Conservation (phyloP, 2,329 filamentous ascomycete species). For the Tolypocladium nubicola region DNA sequence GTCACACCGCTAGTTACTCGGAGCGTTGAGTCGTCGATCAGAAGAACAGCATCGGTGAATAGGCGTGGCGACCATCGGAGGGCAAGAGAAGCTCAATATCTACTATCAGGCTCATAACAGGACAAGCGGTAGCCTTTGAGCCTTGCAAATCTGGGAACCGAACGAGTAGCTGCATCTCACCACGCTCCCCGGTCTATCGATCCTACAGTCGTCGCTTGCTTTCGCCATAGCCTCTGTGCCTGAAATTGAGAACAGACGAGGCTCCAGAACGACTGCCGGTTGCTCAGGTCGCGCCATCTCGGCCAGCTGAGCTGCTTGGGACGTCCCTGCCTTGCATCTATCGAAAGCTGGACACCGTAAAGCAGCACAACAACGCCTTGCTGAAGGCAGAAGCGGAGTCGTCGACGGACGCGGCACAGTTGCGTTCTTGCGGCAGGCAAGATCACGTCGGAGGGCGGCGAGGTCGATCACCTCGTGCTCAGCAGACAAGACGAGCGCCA, state of each 20-base stretch:
- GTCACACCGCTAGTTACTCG: background rate
- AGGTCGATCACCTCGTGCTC: background rate
- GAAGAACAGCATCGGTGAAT: background rate
- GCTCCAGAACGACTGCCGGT: background rate
- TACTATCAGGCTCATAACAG: background rate
- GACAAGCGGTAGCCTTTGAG: no score
- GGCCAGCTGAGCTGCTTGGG: no score
- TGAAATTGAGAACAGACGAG: background rate
- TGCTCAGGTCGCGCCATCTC: background rate
- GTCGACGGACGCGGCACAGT: background rate
- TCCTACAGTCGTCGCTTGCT: background rate
- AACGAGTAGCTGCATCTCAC: background rate
- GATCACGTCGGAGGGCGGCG: background rate
- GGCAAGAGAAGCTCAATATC: background rate
- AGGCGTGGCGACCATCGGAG: background rate
- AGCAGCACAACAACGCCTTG: background rate
- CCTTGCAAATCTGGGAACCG: background rate
- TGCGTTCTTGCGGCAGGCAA: background rate
- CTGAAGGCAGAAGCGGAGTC: background rate
- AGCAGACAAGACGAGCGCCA: background rate
- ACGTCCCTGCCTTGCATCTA: background rate
- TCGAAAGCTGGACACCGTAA: background rate
- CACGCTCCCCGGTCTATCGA: background rate
- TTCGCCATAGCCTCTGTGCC: background rate
- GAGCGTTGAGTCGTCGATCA: background rate